These are phyloP conservation scores for Talaromyces sp. DNA, from an alignment of 2,329 filamentous ascomycete genomes.

Conservation along the genomic window DNA sequence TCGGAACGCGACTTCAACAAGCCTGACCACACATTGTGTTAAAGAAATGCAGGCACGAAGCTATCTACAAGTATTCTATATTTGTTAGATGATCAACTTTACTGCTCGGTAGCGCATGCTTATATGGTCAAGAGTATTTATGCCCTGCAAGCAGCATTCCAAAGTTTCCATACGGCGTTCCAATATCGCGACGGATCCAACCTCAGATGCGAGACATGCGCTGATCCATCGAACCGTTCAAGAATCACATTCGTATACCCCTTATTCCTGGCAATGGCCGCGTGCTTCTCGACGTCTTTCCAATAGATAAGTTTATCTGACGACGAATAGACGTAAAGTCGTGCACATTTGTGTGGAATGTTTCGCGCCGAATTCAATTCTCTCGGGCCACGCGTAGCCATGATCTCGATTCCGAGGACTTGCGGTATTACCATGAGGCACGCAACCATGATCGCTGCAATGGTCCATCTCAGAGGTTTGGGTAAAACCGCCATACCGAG, in stretches of 20 bases:
- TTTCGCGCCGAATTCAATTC: conserved; percentile 3
- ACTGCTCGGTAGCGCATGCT: too few species aligned
- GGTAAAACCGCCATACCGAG: conserved; percentile 3
- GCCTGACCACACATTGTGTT: not conserved
- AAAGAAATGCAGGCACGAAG: not conserved
- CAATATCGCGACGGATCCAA: conserved; percentile 12
- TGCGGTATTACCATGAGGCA: conserved; percentile 8
- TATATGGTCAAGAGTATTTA: not conserved
- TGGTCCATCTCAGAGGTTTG: not conserved
- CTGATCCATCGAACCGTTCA: conserved; percentile 10
- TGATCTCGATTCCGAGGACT: conserved; percentile 7
- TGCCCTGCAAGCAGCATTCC: not conserved
- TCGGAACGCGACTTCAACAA: not conserved
- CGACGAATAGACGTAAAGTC: conserved; percentile 13
- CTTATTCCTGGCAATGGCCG: not conserved
- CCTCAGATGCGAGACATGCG: conserved; percentile 13
- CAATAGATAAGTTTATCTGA: conserved; percentile 8
- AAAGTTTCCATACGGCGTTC: conserved; percentile 12
- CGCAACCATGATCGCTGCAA: conserved; percentile 9
- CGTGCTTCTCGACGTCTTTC: conserved; percentile 1
- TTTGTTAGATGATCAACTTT: not conserved
- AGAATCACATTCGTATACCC: not conserved
- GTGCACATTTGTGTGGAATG: not conserved
- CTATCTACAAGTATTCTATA: not conserved
- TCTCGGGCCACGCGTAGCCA: conserved; percentile 8